Base-by-base conservation (phyloP, 2,329 filamentous ascomycete genomes). In the Botrytis aclada region DNA sequence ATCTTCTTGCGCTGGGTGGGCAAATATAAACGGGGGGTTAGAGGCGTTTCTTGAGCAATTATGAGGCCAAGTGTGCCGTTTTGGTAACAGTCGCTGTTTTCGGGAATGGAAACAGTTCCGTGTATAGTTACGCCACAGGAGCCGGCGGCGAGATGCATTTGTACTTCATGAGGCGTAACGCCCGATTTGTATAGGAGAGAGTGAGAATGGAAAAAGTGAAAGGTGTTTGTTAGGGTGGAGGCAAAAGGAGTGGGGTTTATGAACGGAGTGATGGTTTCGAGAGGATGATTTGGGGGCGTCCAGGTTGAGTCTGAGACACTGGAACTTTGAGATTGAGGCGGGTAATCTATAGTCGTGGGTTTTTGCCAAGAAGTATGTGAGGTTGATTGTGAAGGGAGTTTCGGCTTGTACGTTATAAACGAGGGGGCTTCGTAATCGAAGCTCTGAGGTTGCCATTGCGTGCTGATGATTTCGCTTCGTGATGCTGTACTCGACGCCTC, bases 221-320 rank as follows among this genome's bases (percentile, higher is more conserved):
- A n/a, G 2, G 20, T 51, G 37, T 10, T 61, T 18, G 51, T 37
- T 14, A 61, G 51, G 29, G 51, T 70, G 22, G 39, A 22, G 54
- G 67, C 18, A 22, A 70, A 70, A 0, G 67, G 54, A 14, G n/a
- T 60, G 20, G 39, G 54, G 34, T 70, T 45, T 45, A 70, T 70
- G 37, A 60, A 41, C 16, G 54, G 67, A 22, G 67, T 47, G n/a
- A 70, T 70, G 18, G n/a, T 58, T 18, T 56, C 29, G n/a, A 70
- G 29, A 10, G 39, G 67, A 22, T 61, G 67, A 12, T 70, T 61
- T 5, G 54, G 67, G 29, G 37, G 16, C 7, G 1, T 32, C 34
- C 32, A 61, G 34, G 12, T 61, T 16, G 58, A n/a, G 34, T 37
- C 22, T 14, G 22, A 39, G 34, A n/a, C 12, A 25, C 9, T 61